phyloP scores from a whole-genome alignment of 176 grass and related monocot genomes.

The bread wheat (Triticum aestivum) region DNA sequence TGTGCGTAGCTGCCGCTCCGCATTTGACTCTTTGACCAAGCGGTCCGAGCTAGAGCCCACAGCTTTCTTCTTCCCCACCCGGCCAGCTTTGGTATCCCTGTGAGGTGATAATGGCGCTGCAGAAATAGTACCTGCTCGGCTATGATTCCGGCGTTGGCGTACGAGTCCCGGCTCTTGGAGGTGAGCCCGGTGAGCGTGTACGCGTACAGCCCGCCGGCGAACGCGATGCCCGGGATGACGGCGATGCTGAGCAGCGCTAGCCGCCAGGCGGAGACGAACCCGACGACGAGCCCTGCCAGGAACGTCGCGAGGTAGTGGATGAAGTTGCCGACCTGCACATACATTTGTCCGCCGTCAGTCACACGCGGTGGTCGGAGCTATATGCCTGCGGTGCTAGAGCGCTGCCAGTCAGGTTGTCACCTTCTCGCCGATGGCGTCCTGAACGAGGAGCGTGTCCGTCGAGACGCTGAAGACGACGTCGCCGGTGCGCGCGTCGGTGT shows the following conservation, averaged over 20 bases:
- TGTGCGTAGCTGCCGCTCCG: conserved; percentile 25
- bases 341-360: background rate
- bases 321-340: conserved; percentile 80
- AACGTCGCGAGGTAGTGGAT: conserved; percentile 97
- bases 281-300: conserved; percentile 76
- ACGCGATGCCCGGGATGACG: conserved; percentile 84
- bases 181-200: conserved; percentile 74
- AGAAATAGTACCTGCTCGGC: conserved; percentile 75
- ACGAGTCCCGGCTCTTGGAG: conserved; percentile 88
- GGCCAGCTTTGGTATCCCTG: conserved; percentile 28
- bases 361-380: too few species aligned
- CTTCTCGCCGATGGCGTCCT: conserved; percentile 99
- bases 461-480: conserved; percentile 90
- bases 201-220: conserved; percentile 81
- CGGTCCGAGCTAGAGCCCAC: conserved; percentile 29
- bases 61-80: conserved; percentile 3
- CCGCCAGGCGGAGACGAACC: conserved; percentile 84
- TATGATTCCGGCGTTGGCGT: conserved; percentile 79
- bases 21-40: conserved; percentile 46
- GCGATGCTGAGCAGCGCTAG: conserved; percentile 85
- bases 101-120: background rate
- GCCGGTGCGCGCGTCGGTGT: conserved; percentile 87
- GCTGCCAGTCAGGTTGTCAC: conserved; percentile 1
- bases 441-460: conserved; percentile 86
- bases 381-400: background rate